Evolutionary conservation across 2,329 filamentous ascomycete species (phyloP), one percentile per base, ranked within the genome.

Genomic region (Huntiella moniliformis): DNA sequence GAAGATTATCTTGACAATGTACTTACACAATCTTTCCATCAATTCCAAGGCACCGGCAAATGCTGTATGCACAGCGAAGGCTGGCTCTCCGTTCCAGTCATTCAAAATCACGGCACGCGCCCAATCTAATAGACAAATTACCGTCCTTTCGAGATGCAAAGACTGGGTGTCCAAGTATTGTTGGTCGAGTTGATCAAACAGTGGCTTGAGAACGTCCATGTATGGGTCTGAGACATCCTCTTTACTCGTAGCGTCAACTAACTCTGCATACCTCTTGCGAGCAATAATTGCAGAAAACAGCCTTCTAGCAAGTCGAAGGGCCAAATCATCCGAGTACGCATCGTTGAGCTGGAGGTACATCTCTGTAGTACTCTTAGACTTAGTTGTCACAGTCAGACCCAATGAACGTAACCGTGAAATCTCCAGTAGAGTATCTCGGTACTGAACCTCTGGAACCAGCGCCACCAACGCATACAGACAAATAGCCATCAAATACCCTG

Each of bases 41-140:
- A 92, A 69, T 41, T 78, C 74, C 36, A 95, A 63, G 5, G 85
- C 84, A 44, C 83, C 81, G 11, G 83, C 82, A 51, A 86, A 79
- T 11, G 80, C 68, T 28, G 79, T 75, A 54, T 81, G 78, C 46
- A 73, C 76, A 2, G 74, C 66, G 44, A 93, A 71, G 38, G 78
- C 71, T 1, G 82, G 71, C 46, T 73, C 73, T 0, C 84, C 82
- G 55, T 88, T 73, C 87, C 87, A 95, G 51, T 83, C 76, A 46
- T 77, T 74, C 38, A 92, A 62, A 55, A 94, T 72, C 1, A 91
- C 70, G 0, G 79, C 77, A 49, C 81, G 70, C 15, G 80, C 72
- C 80, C 79, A 86, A 54, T 85, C 80, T 18, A 85, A 60, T 4
- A 74, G 62, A 12, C 76, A 57, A 8, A 48, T 51, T 7, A 48